These are phyloP conservation scores for Rhizophora apiculata DNA, from an alignment of 345 rosid genomes.

Conservation along the genomic window DNA sequence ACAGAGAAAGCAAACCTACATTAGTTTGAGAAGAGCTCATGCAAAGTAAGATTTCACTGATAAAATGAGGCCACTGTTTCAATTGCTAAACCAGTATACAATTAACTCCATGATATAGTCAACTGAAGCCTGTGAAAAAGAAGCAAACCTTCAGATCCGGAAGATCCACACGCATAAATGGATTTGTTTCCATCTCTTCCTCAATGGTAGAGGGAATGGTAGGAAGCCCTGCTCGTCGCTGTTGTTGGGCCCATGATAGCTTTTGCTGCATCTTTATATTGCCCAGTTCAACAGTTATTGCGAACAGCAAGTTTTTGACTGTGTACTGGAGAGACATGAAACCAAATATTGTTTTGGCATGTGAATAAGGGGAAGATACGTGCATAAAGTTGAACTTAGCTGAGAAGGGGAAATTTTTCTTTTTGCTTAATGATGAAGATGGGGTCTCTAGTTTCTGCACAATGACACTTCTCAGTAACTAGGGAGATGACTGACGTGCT, in stretches of 20 bases:
- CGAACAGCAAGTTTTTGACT: conserved; percentile 87
- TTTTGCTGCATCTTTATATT: conserved; percentile 64
- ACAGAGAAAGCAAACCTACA: background rate
- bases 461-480: background rate
- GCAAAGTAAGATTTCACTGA: no score
- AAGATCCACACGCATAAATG: conserved; percentile 73
- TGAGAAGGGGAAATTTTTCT: no score
- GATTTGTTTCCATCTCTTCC: conserved; percentile 83
- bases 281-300: conserved; percentile 67
- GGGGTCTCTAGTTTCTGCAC: background rate
- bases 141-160: conserved; percentile 53
- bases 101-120: background rate
- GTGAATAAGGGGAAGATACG: background rate
- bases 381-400: no score
- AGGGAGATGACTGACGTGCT: background rate
- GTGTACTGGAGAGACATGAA: conserved; percentile 60
- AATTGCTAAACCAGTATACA: background rate
- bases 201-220: conserved; percentile 84
- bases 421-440: background rate
- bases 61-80: background rate
- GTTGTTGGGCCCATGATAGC: conserved; percentile 75
- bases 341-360: conserved; percentile 4
- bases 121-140: background rate
- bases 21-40: background rate
- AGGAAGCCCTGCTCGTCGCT: conserved; percentile 62